Percentiles rank a stretch among this genome's conserved stretches.
These are phyloP conservation scores for Colletotrichum eremochloae DNA, from an alignment of 2,329 filamentous ascomycete species.

Conservation along the genomic window DNA sequence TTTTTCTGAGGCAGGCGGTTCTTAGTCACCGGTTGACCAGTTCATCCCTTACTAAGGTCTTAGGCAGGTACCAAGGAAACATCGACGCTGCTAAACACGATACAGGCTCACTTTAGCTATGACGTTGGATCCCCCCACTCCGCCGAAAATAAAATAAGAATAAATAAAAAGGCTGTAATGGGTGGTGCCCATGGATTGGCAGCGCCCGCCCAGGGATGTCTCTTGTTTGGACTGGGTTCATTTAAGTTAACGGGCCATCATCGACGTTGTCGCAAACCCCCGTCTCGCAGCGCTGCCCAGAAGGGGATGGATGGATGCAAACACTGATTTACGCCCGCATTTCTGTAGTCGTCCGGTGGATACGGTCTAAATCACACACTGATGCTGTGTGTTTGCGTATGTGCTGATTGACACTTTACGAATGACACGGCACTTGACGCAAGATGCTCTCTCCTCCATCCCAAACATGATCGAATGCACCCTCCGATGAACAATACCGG, in stretches of 20 bases:
- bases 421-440: no score
- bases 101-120: slow-evolving; percentile 18
- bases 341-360: slow-evolving; percentile 6
- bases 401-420: no score
- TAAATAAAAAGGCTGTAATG: not conserved
- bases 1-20: slow-evolving; percentile 6
- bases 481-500: not conserved
- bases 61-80: not conserved
- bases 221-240: slow-evolving; percentile 15
- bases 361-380: slow-evolving; percentile 11
- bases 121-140: slow-evolving; percentile 17
- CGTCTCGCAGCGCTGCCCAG: not conserved
- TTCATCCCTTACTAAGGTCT: slow-evolving; percentile 27
- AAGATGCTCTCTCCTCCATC: no score
- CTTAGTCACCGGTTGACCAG: slow-evolving; percentile 7
- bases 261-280: not conserved
- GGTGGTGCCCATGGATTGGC: slow-evolving; percentile 16
- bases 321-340: not conserved
- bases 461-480: no score
- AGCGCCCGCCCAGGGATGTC: slow-evolving; percentile 9
- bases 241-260: slow-evolving; percentile 1
- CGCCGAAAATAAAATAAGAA: not conserved
- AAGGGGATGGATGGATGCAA: slow-evolving; percentile 9
- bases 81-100: slow-evolving; percentile 23
- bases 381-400: not conserved